Conservation (phyloP, 2,329 filamentous ascomycete genomes). For the Cylindrodendrum hubeiense region DNA sequence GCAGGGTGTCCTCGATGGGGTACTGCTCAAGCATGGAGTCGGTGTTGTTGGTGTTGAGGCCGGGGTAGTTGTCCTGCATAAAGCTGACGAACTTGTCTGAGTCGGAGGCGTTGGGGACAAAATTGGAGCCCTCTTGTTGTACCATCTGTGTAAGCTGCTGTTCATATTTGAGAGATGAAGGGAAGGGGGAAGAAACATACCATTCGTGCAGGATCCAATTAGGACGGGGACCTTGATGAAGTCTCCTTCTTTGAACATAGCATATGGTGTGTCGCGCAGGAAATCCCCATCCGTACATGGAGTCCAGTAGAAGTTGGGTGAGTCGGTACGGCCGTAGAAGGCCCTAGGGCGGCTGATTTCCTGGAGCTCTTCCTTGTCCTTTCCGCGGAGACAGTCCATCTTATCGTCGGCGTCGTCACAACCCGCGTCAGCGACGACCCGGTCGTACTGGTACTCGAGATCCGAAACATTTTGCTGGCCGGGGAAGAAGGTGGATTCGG, state of each 20-base stretch:
- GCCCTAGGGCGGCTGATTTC: slow-evolving; percentile 53
- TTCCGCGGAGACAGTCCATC: slow-evolving; percentile 57
- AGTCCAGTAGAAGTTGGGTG: slow-evolving; percentile 63
- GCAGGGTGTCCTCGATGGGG: slow-evolving; percentile 50
- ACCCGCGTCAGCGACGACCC: slow-evolving; percentile 49
- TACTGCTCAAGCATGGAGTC: slow-evolving; percentile 54
- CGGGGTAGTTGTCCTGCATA: slow-evolving; percentile 61
- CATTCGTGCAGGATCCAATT: slow-evolving; percentile 58
- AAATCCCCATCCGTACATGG: slow-evolving; percentile 63
- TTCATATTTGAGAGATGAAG: neutral
- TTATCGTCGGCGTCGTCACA: slow-evolving; percentile 50
- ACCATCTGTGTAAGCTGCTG: slow-evolving; percentile 22
- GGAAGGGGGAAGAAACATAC: slow-evolving; percentile 44
- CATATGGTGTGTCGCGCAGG: slow-evolving; percentile 56
- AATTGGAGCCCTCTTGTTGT: slow-evolving; percentile 59
- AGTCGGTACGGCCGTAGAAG: slow-evolving; percentile 52
- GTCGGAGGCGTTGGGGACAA: slow-evolving; percentile 51
- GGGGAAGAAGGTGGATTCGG: slow-evolving; percentile 64
- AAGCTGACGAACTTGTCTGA: slow-evolving; percentile 56
- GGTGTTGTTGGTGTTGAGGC: slow-evolving; percentile 52
- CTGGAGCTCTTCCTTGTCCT: slow-evolving; percentile 53
- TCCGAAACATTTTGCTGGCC: slow-evolving; percentile 58
- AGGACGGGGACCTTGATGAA: slow-evolving; percentile 60
- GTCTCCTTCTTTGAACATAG: slow-evolving; percentile 53
- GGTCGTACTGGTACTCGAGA: slow-evolving; percentile 62